A percentile compares a stretch with the other conserved stretches of the same genome.
Evolutionary conservation across 2,329 filamentous ascomycete species (phyloP).

Genomic region (Xylaria sp.): DNA sequence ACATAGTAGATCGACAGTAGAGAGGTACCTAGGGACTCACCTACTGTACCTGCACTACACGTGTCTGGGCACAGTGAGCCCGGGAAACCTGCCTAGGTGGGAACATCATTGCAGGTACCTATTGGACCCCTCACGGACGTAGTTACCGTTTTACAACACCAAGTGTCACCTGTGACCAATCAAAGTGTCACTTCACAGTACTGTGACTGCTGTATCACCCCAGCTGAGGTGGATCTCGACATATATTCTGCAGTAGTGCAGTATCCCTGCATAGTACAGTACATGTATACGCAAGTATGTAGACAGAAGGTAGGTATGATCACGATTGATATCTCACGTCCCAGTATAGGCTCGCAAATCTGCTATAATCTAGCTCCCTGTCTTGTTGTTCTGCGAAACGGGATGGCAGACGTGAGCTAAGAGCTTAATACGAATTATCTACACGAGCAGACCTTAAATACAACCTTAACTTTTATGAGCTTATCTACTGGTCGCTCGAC

Average conservation of each 20-base stretch:
- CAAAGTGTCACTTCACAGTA: not conserved
- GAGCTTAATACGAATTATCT: not conserved
- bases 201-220: constrained; percentile 7
- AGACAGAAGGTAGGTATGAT: too few relatives aligned
- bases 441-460: not conserved
- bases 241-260: not conserved
- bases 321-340: too few relatives aligned
- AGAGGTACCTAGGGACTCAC: not conserved
- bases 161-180: constrained; percentile 1
- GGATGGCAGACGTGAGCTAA: not conserved
- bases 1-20: not conserved
- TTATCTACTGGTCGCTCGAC: not conserved
- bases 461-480: not conserved
- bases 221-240: constrained; percentile 15
- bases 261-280: not conserved
- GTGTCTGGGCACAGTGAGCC: not conserved
- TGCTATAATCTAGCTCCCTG: too few relatives aligned
- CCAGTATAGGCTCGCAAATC: too few relatives aligned
- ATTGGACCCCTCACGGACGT: constrained; percentile 16
- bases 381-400: too few relatives aligned
- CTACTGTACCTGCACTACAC: too few relatives aligned
- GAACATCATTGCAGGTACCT: not conserved
- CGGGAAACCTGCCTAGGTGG: not conserved
- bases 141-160: constrained; percentile 4
- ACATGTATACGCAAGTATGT: not conserved